phyloP scores from a whole-genome alignment of 495 filamentous ascomycete species.

The Penicillium dipodomyicola region DNA sequence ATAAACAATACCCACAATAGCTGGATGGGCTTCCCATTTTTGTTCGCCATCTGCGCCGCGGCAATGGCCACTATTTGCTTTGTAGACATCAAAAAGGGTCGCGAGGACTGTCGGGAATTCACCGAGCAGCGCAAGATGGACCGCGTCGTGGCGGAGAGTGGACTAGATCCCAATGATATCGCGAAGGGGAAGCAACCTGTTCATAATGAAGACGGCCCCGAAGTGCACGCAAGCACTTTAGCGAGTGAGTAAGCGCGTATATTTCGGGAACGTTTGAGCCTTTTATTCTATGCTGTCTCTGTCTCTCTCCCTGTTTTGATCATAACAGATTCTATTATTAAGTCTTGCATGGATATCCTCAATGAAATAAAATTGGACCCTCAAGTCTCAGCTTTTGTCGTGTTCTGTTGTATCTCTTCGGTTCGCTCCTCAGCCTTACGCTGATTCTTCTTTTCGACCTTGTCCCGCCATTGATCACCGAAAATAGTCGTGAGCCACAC shows the following conservation, averaged over 20 bases:
- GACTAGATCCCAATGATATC: slow-evolving; percentile 16
- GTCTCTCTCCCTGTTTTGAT: not conserved
- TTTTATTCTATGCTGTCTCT: not conserved
- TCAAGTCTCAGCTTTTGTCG: slow-evolving; percentile 18
- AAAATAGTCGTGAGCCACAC: slow-evolving; percentile 50
- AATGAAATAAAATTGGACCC: not conserved
- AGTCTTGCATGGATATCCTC: not conserved
- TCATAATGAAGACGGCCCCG: slow-evolving; percentile 1
- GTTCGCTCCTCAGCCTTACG: slow-evolving; percentile 11
- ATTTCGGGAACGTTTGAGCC: too few relatives aligned
- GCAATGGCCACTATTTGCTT: slow-evolving; percentile 46
- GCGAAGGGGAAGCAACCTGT: slow-evolving; percentile 14
- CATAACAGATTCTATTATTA: not conserved
- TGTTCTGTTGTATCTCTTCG: not conserved
- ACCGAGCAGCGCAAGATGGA: slow-evolving; percentile 38
- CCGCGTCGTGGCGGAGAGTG: slow-evolving; percentile 26
- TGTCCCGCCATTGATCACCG: slow-evolving; percentile 55
- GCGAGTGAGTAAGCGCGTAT: not conserved
- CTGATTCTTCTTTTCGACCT: slow-evolving; percentile 42
- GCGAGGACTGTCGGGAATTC: slow-evolving; percentile 43
- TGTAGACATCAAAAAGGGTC: slow-evolving; percentile 47
- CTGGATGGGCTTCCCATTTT: slow-evolving; percentile 53
- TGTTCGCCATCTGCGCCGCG: slow-evolving; percentile 43
- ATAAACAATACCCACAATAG: slow-evolving; percentile 48
- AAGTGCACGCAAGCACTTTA: not conserved